Conservation (phyloP, 768 basidiomycete species). For the Leucogyrophana mollusca region DNA sequence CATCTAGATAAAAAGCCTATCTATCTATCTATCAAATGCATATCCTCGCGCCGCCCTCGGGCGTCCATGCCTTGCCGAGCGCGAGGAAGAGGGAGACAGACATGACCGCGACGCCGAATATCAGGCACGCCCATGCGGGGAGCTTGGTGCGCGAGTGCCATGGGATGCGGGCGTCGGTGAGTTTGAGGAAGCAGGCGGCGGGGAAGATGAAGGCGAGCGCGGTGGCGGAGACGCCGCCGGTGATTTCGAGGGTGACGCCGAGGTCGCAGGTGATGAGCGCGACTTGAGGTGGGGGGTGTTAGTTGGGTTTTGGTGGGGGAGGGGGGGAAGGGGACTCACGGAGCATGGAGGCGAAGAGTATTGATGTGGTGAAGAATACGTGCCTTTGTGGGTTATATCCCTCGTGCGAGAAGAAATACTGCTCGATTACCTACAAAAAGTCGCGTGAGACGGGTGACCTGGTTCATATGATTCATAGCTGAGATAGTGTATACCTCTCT, state of each 20-base stretch:
- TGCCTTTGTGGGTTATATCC: slow-evolving; percentile 81
- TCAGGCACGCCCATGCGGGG: slow-evolving; percentile 69
- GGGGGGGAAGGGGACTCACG: slow-evolving; percentile 45
- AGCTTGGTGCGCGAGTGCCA: slow-evolving; percentile 74
- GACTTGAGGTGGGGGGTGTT: slow-evolving; percentile 49
- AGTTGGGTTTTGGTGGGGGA: not conserved
- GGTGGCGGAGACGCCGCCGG: slow-evolving; percentile 93
- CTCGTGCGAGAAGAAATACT: slow-evolving; percentile 92
- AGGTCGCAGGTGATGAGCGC: slow-evolving; percentile 93
- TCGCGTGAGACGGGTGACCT: slow-evolving; percentile 7
- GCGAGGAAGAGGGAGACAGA: slow-evolving; percentile 74
- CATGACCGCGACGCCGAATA: slow-evolving; percentile 79
- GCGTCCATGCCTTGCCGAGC: slow-evolving; percentile 74
- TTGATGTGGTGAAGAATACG: slow-evolving; percentile 84
- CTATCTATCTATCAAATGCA: slow-evolving; percentile 47
- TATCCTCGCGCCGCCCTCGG: slow-evolving; percentile 68
- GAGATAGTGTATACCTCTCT: too few species aligned
- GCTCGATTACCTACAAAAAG: slow-evolving; percentile 76
- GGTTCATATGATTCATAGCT: too few species aligned
- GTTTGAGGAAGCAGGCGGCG: slow-evolving; percentile 81
- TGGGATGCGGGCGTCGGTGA: slow-evolving; percentile 51
- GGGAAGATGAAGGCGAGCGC: slow-evolving; percentile 93
- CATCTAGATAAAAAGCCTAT: not conserved
- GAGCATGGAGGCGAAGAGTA: slow-evolving; percentile 79
- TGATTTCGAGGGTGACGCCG: slow-evolving; percentile 97